Percentiles rank a stretch among this genome's conserved stretches.
Conservation (phyloP, 148 eudicot species). For the Drosera capensis region DNA sequence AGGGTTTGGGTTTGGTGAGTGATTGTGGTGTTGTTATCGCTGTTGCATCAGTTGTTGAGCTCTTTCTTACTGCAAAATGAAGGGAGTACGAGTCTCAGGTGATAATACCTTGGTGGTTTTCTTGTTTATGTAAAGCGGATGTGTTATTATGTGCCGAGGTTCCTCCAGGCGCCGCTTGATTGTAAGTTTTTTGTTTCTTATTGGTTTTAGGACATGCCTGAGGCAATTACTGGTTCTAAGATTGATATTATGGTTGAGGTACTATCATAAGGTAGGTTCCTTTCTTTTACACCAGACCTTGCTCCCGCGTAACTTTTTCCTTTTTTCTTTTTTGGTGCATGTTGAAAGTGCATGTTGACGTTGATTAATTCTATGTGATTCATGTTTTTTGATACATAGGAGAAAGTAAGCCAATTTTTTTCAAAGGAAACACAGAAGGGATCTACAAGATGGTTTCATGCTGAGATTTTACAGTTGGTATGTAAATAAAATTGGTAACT, state of each 20-base stretch:
- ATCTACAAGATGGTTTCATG: conserved; percentile 38
- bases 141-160: too few relatives aligned
- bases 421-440: conserved; percentile 10
- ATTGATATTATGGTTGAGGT: conserved; percentile 83
- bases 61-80: conserved; percentile 40
- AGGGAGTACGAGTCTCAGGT: conserved; percentile 34
- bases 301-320: background rate
- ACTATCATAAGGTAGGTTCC: background rate
- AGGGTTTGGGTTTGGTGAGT: conserved; percentile 8
- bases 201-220: conserved; percentile 36
- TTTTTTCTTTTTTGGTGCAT: background rate
- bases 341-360: conserved; percentile 1
- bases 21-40: conserved; percentile 37
- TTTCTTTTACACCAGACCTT: background rate
- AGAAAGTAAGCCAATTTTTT: conserved; percentile 10
- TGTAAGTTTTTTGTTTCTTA: conserved; percentile 1
- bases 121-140: conserved; percentile 1
- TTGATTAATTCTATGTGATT: background rate
- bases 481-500: conserved; percentile 7
- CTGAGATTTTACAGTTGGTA: conserved; percentile 56
- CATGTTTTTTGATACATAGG: conserved; percentile 13
- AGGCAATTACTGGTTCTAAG: conserved; percentile 47
- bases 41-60: conserved; percentile 82
- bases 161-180: too few relatives aligned
- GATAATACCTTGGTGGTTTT: background rate